Evolutionary conservation across 2,329 filamentous ascomycete species (phyloP), one percentile per base, ranked within the genome.

Genomic region (Beauveria sp.): DNA sequence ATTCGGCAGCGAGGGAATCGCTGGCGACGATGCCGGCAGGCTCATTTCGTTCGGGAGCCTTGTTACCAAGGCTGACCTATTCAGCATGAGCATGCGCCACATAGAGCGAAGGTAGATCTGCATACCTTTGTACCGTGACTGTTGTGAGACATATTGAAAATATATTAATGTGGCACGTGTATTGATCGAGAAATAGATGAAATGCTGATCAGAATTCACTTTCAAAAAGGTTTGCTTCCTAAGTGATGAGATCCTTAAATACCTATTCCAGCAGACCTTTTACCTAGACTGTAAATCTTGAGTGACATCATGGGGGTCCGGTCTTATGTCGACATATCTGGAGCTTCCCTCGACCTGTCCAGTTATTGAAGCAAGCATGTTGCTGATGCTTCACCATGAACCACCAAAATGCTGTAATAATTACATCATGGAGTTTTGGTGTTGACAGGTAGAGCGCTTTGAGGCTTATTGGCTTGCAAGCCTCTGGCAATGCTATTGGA

Each of bases 1-100:
- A 95, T 69, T 93, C 87, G 62, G 85, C 87, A 12, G 91, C 91
- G 5, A 96, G 85, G 7, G 89, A 93, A 73, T 88, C 89, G 16
- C 81, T 77, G 50, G 81, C 75, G 1, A 93, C 80, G 28, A 78
- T 68, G 58, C 91, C 91, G 5, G 87, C 77, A 16, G 80, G 76
- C 72, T 95, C 90, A 18, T 77, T 71, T 62, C 79, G 81, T 1
- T 69, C 61, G 30, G 84, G 81, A 50, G 83, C 78, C 52, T 81
- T 73, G 63, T 72, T 65, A 60, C 79, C 77, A 50, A 73, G 73
- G 20, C 73, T 74, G 63, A 83, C 81, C 78, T 85, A 9, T 20
- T 18, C 6, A 10, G 12, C 43, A 12, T 58, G 4, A 58, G 46
- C 22, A 43, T 14, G 22, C n/a, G 46, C 2, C n/a, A 24, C 8